These are phyloP conservation scores for Ophiocordyceps camponoti-floridani DNA, from an alignment of 2,329 filamentous ascomycete species.

Conservation along the genomic window DNA sequence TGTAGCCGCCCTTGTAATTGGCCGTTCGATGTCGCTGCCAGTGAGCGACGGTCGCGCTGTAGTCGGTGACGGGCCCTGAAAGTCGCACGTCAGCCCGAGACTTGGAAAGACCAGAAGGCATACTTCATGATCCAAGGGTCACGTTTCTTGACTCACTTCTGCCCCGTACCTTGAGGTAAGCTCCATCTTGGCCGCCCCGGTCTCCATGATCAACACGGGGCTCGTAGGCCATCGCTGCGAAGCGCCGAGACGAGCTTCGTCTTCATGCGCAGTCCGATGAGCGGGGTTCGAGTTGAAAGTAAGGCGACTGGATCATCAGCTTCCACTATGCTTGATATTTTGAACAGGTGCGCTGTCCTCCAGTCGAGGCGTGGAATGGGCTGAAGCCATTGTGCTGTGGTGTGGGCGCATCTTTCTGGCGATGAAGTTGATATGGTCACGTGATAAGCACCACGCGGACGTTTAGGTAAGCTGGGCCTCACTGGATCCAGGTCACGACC, in stretches of 20 bases:
- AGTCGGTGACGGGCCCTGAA: slow-evolving; percentile 77
- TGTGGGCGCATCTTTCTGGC: neutral
- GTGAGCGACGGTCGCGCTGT: slow-evolving; percentile 74
- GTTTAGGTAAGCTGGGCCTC: too few species aligned
- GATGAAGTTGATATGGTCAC: neutral
- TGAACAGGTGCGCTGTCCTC: too few species aligned
- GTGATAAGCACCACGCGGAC: neutral
- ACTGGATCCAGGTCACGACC: too few species aligned
- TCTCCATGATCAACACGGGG: slow-evolving; percentile 31
- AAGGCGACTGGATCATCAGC: neutral
- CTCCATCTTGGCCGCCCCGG: slow-evolving; percentile 22
- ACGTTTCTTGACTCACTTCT: slow-evolving; percentile 23
- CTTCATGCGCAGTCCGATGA: slow-evolving; percentile 6
- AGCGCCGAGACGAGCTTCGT: slow-evolving; percentile 1
- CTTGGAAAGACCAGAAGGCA: neutral
- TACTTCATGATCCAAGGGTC: neutral
- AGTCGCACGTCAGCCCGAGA: neutral
- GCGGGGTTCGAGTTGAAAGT: neutral
- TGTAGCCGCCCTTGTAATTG: slow-evolving; percentile 52
- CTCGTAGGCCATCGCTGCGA: slow-evolving; percentile 30
- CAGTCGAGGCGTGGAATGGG: neutral
- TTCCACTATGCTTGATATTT: too few species aligned
- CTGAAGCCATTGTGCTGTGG: neutral
- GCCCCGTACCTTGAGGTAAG: slow-evolving; percentile 30
- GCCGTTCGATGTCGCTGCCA: slow-evolving; percentile 67